Conservation (phyloP, 2,329 filamentous ascomycete species). For the Truncatella angustata region DNA sequence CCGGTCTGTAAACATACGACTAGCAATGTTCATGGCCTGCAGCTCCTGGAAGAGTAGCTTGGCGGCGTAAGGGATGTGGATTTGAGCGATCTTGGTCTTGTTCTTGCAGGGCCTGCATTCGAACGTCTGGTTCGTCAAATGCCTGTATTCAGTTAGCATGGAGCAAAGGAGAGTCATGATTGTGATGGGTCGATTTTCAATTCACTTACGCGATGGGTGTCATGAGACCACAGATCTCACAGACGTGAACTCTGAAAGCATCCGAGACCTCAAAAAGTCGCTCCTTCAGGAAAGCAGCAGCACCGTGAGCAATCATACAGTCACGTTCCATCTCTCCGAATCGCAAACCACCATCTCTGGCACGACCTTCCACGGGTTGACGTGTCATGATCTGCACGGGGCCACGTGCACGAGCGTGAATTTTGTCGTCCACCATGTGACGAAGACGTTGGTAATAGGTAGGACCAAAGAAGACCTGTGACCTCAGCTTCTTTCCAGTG, state of each 20-base stretch:
- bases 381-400: conserved; percentile 96
- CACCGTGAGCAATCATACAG: conserved; percentile 99
- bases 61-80: conserved; percentile 96
- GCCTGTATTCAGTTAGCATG: conserved; percentile 53
- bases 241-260: conserved; percentile 96
- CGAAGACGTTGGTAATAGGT: conserved; percentile 98
- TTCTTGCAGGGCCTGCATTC: conserved; percentile 98
- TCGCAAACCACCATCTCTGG: conserved; percentile 92
- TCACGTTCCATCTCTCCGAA: conserved; percentile 99
- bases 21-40: conserved; percentile 96
- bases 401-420: conserved; percentile 95
- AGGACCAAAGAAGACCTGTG: conserved; percentile 94
- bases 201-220: conserved; percentile 92
- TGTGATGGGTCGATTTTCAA: conserved; percentile 3
- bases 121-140: conserved; percentile 92
- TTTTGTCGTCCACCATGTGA: conserved; percentile 99
- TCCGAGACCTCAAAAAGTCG: conserved; percentile 96
- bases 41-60: conserved; percentile 98
- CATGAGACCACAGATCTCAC: conserved; percentile 98
- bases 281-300: conserved; percentile 95
- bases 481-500: conserved; percentile 88
- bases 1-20: conserved; percentile 91
- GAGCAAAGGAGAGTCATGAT: not conserved
- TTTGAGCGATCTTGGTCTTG: conserved; percentile 97
- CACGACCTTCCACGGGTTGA: conserved; percentile 97